A percentile compares a stretch with the other conserved stretches of the same genome.
These are phyloP conservation scores for Zygosaccharomyces kombuchaensis DNA, from an alignment of 805 yeast species.

Conservation along the genomic window DNA sequence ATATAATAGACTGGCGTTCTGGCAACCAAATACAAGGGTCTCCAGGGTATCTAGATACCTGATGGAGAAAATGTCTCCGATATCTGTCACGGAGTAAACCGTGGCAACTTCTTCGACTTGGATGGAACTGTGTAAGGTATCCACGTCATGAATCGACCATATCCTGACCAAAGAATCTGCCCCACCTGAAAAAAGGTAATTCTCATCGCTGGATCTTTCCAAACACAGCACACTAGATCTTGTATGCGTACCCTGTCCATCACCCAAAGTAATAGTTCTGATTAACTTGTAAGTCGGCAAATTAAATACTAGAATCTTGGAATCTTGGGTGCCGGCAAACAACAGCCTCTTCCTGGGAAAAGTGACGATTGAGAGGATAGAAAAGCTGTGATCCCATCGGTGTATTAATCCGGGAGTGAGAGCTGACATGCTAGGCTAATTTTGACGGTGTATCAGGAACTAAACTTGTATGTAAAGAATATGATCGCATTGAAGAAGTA, in stretches of 20 bases:
- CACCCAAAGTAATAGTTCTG: slow-evolving; percentile 46
- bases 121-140: slow-evolving; percentile 10
- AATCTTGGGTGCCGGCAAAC: slow-evolving; percentile 90
- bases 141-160: slow-evolving; percentile 55
- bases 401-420: slow-evolving; percentile 44
- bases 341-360: slow-evolving; percentile 54
- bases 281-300: slow-evolving; percentile 52
- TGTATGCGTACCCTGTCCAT: slow-evolving; percentile 34
- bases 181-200: slow-evolving; percentile 74
- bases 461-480: not conserved
- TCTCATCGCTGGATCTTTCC: slow-evolving; percentile 48
- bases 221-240: slow-evolving; percentile 58
- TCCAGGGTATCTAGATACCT: slow-evolving; percentile 58
- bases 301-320: slow-evolving; percentile 69
- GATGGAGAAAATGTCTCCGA: slow-evolving; percentile 89
- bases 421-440: slow-evolving; percentile 2
- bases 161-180: slow-evolving; percentile 85
- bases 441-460: not conserved
- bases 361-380: slow-evolving; percentile 67
- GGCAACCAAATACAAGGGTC: slow-evolving; percentile 80
- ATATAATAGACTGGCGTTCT: slow-evolving; percentile 84
- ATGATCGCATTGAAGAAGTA: not conserved
- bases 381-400: slow-evolving; percentile 68
- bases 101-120: slow-evolving; percentile 54
- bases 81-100: slow-evolving; percentile 77